These are phyloP conservation scores for Planoprotostelium fungivorum DNA, from an alignment of 78 protist genomes.

Conservation along the genomic window DNA sequence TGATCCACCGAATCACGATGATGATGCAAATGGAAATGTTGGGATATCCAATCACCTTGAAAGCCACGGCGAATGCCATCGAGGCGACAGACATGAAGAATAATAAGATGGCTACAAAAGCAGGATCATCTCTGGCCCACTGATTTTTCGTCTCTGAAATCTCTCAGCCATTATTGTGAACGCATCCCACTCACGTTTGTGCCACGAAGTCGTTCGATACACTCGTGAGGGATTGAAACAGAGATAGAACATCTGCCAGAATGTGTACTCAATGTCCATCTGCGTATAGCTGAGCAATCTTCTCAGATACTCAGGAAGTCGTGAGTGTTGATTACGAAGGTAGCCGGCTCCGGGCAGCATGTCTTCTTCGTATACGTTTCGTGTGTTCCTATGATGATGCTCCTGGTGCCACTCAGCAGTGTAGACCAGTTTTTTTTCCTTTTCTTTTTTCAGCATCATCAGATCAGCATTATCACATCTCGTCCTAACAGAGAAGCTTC, in stretches of 20 bases:
- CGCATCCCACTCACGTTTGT: conserved; percentile 49
- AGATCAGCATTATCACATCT: no score
- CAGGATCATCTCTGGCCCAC: conserved; percentile 98
- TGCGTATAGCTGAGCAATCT: conserved; percentile 60
- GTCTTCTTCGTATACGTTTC: no score
- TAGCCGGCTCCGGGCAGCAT: neutral
- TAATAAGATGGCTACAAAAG: conserved; percentile 71
- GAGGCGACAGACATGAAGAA: conserved; percentile 67
- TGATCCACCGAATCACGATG: no score
- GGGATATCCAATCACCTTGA: no score
- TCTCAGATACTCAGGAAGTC: conserved; percentile 55
- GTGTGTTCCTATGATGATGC: no score
- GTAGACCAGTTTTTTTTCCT: no score
- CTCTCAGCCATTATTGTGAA: neutral
- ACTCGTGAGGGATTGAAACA: conserved; percentile 69
- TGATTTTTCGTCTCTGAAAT: conserved; percentile 79
- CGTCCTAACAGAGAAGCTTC: no score
- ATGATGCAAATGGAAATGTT: no score
- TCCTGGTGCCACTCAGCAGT: no score
- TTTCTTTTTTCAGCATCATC: no score
- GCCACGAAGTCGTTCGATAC: conserved; percentile 67
- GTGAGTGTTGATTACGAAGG: neutral
- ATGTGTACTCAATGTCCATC: conserved; percentile 84
- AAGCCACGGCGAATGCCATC: conserved; percentile 54
- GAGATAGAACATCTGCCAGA: conserved; percentile 76